Evolutionary conservation across 768 basidiomycete species (phyloP).

Genomic region (Suillus occidentalis): DNA sequence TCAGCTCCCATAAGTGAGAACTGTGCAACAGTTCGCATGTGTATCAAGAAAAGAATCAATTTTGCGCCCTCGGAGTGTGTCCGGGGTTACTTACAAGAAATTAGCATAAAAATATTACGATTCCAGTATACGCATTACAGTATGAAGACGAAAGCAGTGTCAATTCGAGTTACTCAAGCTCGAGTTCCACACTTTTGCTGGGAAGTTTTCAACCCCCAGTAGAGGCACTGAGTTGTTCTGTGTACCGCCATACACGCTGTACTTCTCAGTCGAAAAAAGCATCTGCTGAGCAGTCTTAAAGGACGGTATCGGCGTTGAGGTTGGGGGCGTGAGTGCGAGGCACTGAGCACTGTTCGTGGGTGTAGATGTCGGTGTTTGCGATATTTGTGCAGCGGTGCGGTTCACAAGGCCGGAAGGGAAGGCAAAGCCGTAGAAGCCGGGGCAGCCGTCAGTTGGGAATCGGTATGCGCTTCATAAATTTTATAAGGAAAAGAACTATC

Average conservation of each 20-base stretch:
- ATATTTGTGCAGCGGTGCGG: conserved; percentile 19
- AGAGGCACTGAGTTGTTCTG: conserved; percentile 16
- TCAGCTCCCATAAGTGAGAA: background rate
- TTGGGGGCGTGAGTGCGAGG: conserved; percentile 25
- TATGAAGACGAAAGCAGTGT: background rate
- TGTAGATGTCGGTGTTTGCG: conserved; percentile 18
- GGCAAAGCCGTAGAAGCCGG: conserved; percentile 28
- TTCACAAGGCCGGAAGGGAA: conserved; percentile 27
- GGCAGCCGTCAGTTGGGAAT: conserved; percentile 27
- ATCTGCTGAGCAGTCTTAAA: conserved; percentile 20
- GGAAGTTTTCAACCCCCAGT: conserved; percentile 18
- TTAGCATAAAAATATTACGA: background rate
- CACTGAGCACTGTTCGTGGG: conserved; percentile 10
- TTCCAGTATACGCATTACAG: background rate
- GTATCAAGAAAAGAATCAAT: background rate
- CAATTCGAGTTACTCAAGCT: background rate
- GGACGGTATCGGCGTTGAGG: conserved; percentile 27
- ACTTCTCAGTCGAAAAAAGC: conserved; percentile 10
- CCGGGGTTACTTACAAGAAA: background rate
- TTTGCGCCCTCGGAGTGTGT: background rate
- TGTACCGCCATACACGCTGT: conserved; percentile 19
- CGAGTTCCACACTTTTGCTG: conserved; percentile 9
- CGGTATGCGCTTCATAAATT: conserved; percentile 24
- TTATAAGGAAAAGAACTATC: background rate
- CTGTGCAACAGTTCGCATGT: background rate